Evolutionary conservation across 163 green algal species (phyloP).

Genomic region (Trebouxiophyceae sp.): DNA sequence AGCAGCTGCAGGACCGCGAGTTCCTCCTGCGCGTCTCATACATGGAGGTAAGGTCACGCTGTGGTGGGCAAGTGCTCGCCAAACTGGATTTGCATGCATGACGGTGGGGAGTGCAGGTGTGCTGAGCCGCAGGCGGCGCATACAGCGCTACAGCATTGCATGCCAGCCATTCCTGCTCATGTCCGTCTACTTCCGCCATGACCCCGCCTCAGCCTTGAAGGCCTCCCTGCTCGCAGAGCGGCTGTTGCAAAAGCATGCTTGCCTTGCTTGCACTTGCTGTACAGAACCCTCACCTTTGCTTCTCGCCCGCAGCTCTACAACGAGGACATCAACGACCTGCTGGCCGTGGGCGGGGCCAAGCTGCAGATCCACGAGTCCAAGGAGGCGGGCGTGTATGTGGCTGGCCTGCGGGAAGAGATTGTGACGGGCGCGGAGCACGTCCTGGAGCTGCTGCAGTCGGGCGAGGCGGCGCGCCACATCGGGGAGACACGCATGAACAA

Average conservation of each 20-base stretch:
- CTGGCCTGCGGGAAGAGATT: slow-evolving; percentile 91
- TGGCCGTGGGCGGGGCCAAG: slow-evolving; percentile 66
- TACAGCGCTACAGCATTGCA: no score
- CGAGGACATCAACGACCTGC: slow-evolving; percentile 92
- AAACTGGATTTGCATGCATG: no score
- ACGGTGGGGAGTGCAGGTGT: no score
- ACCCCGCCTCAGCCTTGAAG: no score
- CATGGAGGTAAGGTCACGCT: slow-evolving; percentile 89
- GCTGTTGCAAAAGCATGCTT: background rate
- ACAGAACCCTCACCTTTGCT: background rate
- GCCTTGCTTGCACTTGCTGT: background rate
- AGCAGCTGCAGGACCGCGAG: slow-evolving; percentile 55
- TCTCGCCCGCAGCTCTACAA: slow-evolving; percentile 82
- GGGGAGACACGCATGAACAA: slow-evolving; percentile 98
- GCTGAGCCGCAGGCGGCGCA: no score
- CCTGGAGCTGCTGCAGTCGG: slow-evolving; percentile 65
- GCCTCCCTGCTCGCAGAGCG: no score
- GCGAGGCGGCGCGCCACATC: slow-evolving; percentile 71
- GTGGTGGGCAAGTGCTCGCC: no score
- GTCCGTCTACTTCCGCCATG: no score
- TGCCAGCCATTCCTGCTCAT: no score
- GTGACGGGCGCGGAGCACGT: slow-evolving; percentile 74
- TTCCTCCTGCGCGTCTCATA: slow-evolving; percentile 93
- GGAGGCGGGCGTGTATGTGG: slow-evolving; percentile 86
- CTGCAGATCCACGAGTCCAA: slow-evolving; percentile 87